phyloP scores from a whole-genome alignment of 1,139 yeast genomes.

The Entelexis paramagnoliae region DNA sequence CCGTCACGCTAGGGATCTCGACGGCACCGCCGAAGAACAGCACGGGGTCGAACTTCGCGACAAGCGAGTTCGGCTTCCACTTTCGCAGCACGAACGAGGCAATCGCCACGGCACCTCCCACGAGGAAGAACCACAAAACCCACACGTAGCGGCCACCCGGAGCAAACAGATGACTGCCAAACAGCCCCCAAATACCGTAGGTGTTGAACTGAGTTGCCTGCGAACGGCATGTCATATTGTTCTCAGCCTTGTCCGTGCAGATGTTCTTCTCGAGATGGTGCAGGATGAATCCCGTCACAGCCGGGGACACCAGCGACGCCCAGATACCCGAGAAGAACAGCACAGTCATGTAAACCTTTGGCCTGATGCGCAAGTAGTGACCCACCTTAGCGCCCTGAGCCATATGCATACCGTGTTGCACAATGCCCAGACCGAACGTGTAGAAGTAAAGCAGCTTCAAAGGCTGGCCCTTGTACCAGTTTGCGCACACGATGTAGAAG shows the following conservation, averaged over 20 bases:
- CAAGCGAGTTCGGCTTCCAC: conserved; percentile 11
- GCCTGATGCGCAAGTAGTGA: conserved; percentile 18
- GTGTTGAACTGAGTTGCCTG: conserved; percentile 18
- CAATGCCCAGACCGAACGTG: conserved; percentile 14
- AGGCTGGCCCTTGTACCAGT: conserved; percentile 18
- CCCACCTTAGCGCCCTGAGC: conserved; percentile 21
- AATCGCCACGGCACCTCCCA: conserved; percentile 16
- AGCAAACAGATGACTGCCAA: conserved; percentile 17
- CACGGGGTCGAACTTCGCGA: conserved; percentile 16
- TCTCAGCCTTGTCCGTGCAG: conserved; percentile 15
- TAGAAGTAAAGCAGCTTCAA: conserved; percentile 17
- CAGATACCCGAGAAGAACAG: conserved; percentile 16
- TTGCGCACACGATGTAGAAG: conserved; percentile 19
- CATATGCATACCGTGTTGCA: conserved; percentile 22
- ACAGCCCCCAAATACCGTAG: conserved; percentile 20
- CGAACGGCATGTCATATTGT: conserved; percentile 19
- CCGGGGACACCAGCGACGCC: conserved; percentile 15
- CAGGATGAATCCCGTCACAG: conserved; percentile 15
- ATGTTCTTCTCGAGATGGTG: conserved; percentile 12
- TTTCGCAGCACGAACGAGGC: conserved; percentile 6
- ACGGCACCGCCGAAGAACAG: conserved; percentile 19
- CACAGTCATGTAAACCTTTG: conserved; percentile 15
- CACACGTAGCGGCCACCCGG: conserved; percentile 20
- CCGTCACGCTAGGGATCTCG: conserved; percentile 18
- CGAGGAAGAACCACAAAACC: conserved; percentile 19